These are phyloP conservation scores for Tuber calosporum DNA, from an alignment of 495 filamentous ascomycete genomes.

Conservation along the genomic window DNA sequence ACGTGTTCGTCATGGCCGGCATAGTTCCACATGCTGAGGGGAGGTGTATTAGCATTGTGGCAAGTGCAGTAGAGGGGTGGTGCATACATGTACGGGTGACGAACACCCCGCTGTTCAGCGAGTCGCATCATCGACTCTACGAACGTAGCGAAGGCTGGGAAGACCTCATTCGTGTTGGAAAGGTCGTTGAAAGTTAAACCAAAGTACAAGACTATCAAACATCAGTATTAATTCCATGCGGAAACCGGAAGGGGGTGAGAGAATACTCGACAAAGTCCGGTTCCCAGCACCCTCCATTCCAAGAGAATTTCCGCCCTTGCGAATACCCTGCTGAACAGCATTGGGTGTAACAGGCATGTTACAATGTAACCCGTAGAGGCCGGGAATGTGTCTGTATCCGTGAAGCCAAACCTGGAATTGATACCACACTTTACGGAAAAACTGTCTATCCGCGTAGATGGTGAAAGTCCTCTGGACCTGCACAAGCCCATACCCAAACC, in stretches of 20 bases:
- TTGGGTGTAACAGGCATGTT: conserved; percentile 21
- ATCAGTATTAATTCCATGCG: not conserved
- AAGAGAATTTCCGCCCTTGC: not conserved
- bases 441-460: conserved; percentile 14
- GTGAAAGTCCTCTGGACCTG: conserved; percentile 21
- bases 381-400: conserved; percentile 14
- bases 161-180: not conserved
- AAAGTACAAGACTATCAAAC: not conserved
- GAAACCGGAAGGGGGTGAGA: not conserved
- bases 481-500: not conserved
- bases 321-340: not conserved
- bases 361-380: conserved; percentile 18
- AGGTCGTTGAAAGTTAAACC: not conserved
- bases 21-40: conserved; percentile 25
- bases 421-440: conserved; percentile 10
- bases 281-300: not conserved
- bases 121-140: not conserved
- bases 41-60: not conserved
- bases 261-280: not conserved
- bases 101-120: not conserved
- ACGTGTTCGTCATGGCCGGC: conserved; percentile 44
- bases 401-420: conserved; percentile 9
- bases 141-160: not conserved
- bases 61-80: not conserved
- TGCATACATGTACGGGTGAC: not conserved